Evolutionary conservation across 164 flowering plant species (phyloP), one percentile per base, ranked within the genome.

Genomic region (Magnolia sinica): DNA sequence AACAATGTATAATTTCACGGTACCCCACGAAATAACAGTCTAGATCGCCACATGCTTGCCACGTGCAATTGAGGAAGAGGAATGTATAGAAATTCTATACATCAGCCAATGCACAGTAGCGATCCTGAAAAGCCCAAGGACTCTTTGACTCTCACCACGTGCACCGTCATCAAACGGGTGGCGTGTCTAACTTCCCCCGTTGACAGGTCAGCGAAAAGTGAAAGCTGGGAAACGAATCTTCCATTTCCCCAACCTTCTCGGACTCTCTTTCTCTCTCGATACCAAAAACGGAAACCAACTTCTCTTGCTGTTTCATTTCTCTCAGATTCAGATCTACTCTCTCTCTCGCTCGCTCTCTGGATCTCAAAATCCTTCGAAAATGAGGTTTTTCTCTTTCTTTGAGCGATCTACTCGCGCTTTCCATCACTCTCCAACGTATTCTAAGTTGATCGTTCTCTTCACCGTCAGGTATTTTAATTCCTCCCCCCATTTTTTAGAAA

Each of bases 401-500:
- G 72, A 75, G 64, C 72, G 77, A 24, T 75, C 77, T 52, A 71
- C 71, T 50, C 77, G 71, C 20, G 1, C 19, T 27, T 68, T 65
- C 20, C 77, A 68, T 23, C 71, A 50, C 3, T 49, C 64, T n/a
- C 16, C 50, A 13, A 9, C 63, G 18, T 74, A 75, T 27, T 24
- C 77, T 8, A 75, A 68, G 70, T 29, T 75, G 49, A 58, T 68
- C 13, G 72, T 75, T 8, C 8, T 75, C 37, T 51, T 67, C 63
- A 70, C 72, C 64, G 77, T 65, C 63, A 75, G 77, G 77, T 75
- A 67, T 22, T 70, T 6, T 13, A 3, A 55, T 49, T 50, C 13
- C 16, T 16, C 37, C 18, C 11, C 0, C 24, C 24, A 23, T 68
- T 7, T 14, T 64, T 2, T 18, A 4, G 1, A 18, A 64, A 64